Evolutionary conservation across 2,329 filamentous ascomycete genomes (phyloP).

Genomic region (Allantophomopsis cytisporea): DNA sequence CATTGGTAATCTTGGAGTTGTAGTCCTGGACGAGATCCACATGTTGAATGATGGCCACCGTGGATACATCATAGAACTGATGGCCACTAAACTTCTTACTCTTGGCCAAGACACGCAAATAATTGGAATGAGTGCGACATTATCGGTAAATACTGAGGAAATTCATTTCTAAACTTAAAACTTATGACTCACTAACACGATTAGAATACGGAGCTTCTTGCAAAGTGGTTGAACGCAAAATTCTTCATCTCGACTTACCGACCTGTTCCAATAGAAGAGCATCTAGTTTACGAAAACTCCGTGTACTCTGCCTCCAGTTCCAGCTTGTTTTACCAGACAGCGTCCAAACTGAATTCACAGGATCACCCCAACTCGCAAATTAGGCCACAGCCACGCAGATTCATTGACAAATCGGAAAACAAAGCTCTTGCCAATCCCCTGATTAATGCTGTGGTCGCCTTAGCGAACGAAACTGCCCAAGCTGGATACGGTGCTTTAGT

Average conservation of each 20-base stretch:
- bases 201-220: conserved; percentile 57
- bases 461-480: conserved; percentile 55
- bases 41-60: conserved; percentile 69
- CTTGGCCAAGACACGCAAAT: conserved; percentile 56
- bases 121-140: conserved; percentile 67
- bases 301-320: conserved; percentile 51
- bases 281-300: conserved; percentile 57
- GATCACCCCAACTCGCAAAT: conserved; percentile 18
- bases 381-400: conserved; percentile 26
- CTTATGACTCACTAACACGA: neutral
- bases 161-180: neutral
- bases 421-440: conserved; percentile 52
- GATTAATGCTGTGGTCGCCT: conserved; percentile 55
- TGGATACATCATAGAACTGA: conserved; percentile 62
- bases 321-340: conserved; percentile 41
- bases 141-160: conserved; percentile 38
- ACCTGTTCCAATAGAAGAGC: conserved; percentile 63
- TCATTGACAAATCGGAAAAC: conserved; percentile 39
- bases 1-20: conserved; percentile 45
- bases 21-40: conserved; percentile 69
- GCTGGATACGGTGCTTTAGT: conserved; percentile 59
- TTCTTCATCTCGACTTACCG: conserved; percentile 62
- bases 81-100: conserved; percentile 60
- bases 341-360: conserved; percentile 28
- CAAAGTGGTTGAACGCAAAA: conserved; percentile 56